Percentiles rank a stretch among this genome's conserved stretches.
These are phyloP conservation scores for Capronia americana DNA, from an alignment of 2,329 filamentous ascomycete species.

Conservation along the genomic window DNA sequence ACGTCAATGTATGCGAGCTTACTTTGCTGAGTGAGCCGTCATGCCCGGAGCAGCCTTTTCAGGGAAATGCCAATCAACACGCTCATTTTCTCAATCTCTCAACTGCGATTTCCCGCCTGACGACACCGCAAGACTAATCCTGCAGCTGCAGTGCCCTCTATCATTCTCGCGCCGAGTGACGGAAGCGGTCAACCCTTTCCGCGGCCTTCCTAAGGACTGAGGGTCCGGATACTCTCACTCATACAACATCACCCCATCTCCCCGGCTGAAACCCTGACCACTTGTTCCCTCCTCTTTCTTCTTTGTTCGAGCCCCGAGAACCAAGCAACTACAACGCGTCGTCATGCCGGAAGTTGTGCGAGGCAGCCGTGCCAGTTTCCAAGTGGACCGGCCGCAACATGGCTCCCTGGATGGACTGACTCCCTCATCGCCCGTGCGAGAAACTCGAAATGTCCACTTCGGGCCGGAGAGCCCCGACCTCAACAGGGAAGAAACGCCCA, in stretches of 20 bases:
- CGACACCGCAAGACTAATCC: constrained; percentile 10
- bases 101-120: constrained; percentile 4
- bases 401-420: constrained; percentile 5
- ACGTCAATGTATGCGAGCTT: constrained; percentile 18
- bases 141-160: constrained; percentile 14
- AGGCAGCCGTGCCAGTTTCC: constrained; percentile 36
- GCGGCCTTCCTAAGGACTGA: constrained; percentile 10
- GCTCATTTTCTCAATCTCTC: constrained; percentile 8
- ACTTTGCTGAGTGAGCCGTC: constrained; percentile 20
- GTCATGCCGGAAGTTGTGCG: constrained; percentile 39
- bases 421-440: constrained; percentile 24
- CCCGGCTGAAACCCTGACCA: background rate
- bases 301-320: background rate
- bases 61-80: constrained; percentile 21
- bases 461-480: constrained; percentile 22
- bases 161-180: constrained; percentile 8
- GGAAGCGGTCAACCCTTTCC: constrained; percentile 17
- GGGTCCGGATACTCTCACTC: constrained; percentile 1
- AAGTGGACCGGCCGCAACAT: constrained; percentile 25
- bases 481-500: constrained; percentile 21
- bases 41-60: constrained; percentile 12
- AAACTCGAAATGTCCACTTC: constrained; percentile 33
- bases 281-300: constrained; percentile 6
- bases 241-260: background rate
- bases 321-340: background rate